A percentile compares a stretch with the other conserved stretches of the same genome.
Conservation (phyloP, 2,329 filamentous ascomycete species). For the Paracamarosporium sp. region DNA sequence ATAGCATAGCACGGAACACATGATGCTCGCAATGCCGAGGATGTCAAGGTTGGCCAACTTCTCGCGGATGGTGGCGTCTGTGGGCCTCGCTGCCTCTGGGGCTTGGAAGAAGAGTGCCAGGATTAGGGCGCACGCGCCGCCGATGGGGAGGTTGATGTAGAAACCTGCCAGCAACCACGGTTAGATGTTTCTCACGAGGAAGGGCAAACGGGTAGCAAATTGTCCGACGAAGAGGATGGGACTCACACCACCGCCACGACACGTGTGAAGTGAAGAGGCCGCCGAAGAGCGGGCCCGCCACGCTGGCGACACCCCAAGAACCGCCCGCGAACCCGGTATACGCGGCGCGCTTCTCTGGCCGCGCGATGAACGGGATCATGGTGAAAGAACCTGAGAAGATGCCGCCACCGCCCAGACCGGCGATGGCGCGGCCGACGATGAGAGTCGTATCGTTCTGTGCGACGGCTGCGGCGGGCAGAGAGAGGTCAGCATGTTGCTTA, state of each 20-base stretch:
- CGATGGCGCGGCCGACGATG: constrained; percentile 39
- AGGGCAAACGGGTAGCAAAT: too few species aligned
- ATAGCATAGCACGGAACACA: constrained; percentile 48
- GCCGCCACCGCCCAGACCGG: constrained; percentile 41
- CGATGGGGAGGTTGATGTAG: constrained; percentile 47
- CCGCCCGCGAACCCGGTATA: background rate
- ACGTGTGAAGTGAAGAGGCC: constrained; percentile 26
- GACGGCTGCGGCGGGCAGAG: too few species aligned
- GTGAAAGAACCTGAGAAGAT: constrained; percentile 40
- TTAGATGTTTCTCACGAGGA: too few species aligned
- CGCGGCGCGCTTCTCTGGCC: constrained; percentile 40
- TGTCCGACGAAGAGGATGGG: too few species aligned
- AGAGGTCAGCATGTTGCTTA: too few species aligned
- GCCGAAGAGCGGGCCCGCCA: constrained; percentile 45
- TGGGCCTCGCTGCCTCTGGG: constrained; percentile 6
- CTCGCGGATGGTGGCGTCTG: constrained; percentile 29
- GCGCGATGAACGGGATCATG: constrained; percentile 52
- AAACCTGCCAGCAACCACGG: too few species aligned
- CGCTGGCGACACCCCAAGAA: constrained; percentile 26
- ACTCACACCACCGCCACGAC: constrained; percentile 44
- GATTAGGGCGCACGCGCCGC: constrained; percentile 43
- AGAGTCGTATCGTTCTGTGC: constrained; percentile 40
- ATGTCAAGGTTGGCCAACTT: constrained; percentile 54
- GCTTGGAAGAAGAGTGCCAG: constrained; percentile 41
- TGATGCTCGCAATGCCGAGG: constrained; percentile 48